phyloP scores from a whole-genome alignment of 371 early-diverging fungal genomes.

The Amoeboaphelidium protococcarum region DNA sequence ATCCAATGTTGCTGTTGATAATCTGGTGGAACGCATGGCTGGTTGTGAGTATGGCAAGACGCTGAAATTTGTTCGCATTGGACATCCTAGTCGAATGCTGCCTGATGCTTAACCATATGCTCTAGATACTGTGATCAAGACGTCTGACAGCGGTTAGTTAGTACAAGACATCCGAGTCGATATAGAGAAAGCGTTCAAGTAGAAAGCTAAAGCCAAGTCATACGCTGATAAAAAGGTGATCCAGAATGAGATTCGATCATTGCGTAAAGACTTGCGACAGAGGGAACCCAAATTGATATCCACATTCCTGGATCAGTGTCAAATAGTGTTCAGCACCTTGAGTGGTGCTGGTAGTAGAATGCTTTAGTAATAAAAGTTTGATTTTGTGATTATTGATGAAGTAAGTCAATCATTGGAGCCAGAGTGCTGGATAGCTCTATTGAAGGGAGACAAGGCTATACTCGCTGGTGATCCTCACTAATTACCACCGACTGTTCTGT shows the following conservation, averaged over 20 bases:
- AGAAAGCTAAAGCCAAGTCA: slow-evolving; percentile 29
- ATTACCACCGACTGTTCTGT: slow-evolving; percentile 23
- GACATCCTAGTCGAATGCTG: neutral
- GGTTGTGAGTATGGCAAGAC: slow-evolving; percentile 48
- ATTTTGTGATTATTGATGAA: slow-evolving; percentile 81
- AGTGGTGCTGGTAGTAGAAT: slow-evolving; percentile 18
- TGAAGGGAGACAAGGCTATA: slow-evolving; percentile 45
- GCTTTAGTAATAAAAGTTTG: slow-evolving; percentile 36
- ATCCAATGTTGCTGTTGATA: slow-evolving; percentile 72
- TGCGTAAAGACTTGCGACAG: slow-evolving; percentile 36
- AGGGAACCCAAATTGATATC: slow-evolving; percentile 41
- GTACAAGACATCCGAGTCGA: slow-evolving; percentile 49
- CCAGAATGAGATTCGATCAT: slow-evolving; percentile 32
- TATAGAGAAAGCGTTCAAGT: slow-evolving; percentile 34
- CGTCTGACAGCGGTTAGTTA: slow-evolving; percentile 7
- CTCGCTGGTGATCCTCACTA: slow-evolving; percentile 88
- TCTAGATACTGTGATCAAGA: neutral
- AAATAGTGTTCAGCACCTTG: slow-evolving; percentile 21
- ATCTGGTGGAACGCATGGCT: slow-evolving; percentile 20
- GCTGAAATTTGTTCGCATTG: neutral
- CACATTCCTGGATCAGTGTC: slow-evolving; percentile 25
- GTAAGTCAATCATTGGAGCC: slow-evolving; percentile 38
- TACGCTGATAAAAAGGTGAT: slow-evolving; percentile 32
- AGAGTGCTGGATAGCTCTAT: slow-evolving; percentile 77
- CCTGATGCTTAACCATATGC: neutral